Conservation (phyloP, 1,139 yeast genomes). For the Torulaspora globosa region DNA sequence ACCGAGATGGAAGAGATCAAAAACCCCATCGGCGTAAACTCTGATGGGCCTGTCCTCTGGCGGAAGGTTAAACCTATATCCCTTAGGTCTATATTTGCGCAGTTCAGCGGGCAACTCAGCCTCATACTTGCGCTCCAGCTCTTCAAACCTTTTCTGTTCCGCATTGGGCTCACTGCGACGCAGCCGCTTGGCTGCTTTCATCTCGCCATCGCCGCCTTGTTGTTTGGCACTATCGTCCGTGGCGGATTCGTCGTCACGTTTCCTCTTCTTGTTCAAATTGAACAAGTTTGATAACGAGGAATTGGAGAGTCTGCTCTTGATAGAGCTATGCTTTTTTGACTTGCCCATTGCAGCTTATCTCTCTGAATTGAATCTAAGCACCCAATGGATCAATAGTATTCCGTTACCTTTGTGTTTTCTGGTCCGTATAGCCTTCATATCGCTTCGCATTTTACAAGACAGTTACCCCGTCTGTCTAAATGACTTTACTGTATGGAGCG, state of each 20-base stretch:
- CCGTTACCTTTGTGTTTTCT: neutral
- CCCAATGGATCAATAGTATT: neutral
- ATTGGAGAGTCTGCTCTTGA: slow-evolving; percentile 30
- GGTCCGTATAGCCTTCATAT: neutral
- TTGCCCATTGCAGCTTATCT: slow-evolving; percentile 5
- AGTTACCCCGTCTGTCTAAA: too few species aligned
- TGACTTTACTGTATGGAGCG: too few species aligned
- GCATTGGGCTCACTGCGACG: slow-evolving; percentile 21
- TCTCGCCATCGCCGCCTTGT: slow-evolving; percentile 9
- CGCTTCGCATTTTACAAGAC: neutral
- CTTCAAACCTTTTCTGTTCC: slow-evolving; percentile 43
- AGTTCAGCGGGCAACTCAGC: slow-evolving; percentile 58
- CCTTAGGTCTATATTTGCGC: slow-evolving; percentile 66
- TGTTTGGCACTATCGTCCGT: neutral
- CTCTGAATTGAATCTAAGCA: neutral
- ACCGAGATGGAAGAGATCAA: slow-evolving; percentile 92
- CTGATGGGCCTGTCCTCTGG: slow-evolving; percentile 84
- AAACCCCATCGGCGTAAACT: slow-evolving; percentile 95
- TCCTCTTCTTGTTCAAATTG: slow-evolving; percentile 28
- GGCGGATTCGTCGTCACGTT: slow-evolving; percentile 16
- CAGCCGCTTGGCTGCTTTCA: slow-evolving; percentile 34
- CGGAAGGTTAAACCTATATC: slow-evolving; percentile 71
- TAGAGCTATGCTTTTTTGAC: slow-evolving; percentile 21
- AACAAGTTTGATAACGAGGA: slow-evolving; percentile 34
- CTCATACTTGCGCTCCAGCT: slow-evolving; percentile 53